A percentile compares a stretch with the other conserved stretches of the same genome.
These are phyloP conservation scores for Ascochyta rabiei DNA, from an alignment of 2,329 filamentous ascomycete species.

Conservation along the genomic window DNA sequence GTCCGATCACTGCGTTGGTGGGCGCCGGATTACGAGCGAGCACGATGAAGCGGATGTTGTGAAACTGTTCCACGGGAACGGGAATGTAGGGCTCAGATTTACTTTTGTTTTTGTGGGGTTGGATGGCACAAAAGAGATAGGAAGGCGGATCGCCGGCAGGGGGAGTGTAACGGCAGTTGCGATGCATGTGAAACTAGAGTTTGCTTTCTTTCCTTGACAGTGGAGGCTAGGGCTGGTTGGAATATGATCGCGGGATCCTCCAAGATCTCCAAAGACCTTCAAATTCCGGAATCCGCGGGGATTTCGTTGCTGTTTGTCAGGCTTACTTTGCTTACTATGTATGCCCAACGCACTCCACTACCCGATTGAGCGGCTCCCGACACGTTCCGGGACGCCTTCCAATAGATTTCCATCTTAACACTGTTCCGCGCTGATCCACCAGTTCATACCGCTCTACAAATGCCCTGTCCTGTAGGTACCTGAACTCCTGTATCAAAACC, in stretches of 20 bases:
- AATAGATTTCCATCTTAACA: too few relatives aligned
- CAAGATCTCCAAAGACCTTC: not conserved
- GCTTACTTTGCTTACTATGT: not conserved
- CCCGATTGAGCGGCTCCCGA: not conserved
- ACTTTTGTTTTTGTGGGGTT: constrained; percentile 8
- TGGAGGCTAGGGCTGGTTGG: not conserved
- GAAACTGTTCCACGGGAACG: constrained; percentile 7
- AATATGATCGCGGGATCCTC: not conserved
- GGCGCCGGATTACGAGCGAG: constrained; percentile 6
- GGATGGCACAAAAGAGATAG: not conserved
- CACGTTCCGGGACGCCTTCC: too few relatives aligned
- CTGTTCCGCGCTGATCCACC: too few relatives aligned
- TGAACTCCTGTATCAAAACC: too few relatives aligned
- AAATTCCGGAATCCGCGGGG: not conserved
- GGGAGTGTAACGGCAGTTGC: constrained; percentile 1
- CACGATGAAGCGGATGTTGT: not conserved
- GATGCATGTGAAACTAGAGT: not conserved
- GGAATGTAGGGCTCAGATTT: constrained; percentile 6
- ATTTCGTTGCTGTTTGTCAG: not conserved
- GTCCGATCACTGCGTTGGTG: constrained; percentile 3
- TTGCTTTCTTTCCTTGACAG: not conserved
- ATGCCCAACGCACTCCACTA: not conserved
- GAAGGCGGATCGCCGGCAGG: not conserved
- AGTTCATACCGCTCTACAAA: too few relatives aligned
- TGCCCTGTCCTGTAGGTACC: too few relatives aligned